Evolutionary conservation across 352 stramenopile genomes (phyloP), one percentile per base, ranked within the genome.

Genomic region (Globisporangium cystogenes): DNA sequence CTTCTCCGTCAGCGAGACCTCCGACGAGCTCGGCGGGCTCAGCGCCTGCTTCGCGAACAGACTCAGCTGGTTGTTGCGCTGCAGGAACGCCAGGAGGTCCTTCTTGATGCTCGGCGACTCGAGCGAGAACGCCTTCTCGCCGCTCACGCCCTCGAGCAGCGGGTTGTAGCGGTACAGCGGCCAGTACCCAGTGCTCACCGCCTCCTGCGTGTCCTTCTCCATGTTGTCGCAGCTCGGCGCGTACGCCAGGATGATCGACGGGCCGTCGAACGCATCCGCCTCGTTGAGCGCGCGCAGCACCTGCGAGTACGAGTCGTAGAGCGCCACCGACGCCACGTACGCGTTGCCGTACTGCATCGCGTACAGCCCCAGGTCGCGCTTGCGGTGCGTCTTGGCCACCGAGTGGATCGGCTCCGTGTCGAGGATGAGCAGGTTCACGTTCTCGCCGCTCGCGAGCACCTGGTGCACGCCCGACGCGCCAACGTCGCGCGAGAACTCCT

Each of bases 261-360:
- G 90, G 31, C 87, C 90, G 53, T 95, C 69, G 52, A 96, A 91
- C 3, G 81, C 76, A 67, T 96, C 88, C 18, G 86, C 90, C 66
- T 97, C 88, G 58, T 95, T 87, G 47, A 96, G 66, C n/a, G 89
- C 84, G 43, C 88, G 79, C 45, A 96, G 71, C 42, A 96, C 76
- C 53, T 91, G 80, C 48, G 80, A 89, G 62, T 93, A 88, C 60
- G 77, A 90, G 63, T 90, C 82, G 72, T 96, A 95, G 15, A 97
- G 66, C 36, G 84, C 87, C 5, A 97, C 87, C 1, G 86, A 96
- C 7, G 90, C 90, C 43, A 97, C 87, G 63, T 97, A 97, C 1
- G 90, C 83, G 66, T 97, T 95, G 57, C 92, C 87, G 62, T 97
- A 97, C 58, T 93, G 88, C 90, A 97, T 97, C 18, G 92, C 91